Evolutionary conservation across 345 rosid genomes (phyloP).

Genomic region (Syzygium oleosum): DNA sequence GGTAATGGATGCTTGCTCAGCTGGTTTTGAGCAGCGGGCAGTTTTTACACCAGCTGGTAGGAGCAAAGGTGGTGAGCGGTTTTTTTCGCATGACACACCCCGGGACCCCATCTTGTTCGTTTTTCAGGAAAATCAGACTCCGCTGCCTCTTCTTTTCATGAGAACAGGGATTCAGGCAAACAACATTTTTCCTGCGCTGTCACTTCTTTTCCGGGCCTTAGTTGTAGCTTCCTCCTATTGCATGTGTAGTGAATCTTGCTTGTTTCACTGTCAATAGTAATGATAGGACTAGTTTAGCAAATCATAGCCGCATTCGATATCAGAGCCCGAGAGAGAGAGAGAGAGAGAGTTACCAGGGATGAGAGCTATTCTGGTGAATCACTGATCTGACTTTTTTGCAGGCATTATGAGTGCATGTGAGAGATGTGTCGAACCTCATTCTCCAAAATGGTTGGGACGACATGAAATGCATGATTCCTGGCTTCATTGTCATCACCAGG

Average conservation of each 20-base stretch:
- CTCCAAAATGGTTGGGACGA: background rate
- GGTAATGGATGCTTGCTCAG: constrained; percentile 86
- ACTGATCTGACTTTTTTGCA: background rate
- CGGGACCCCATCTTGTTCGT: background rate
- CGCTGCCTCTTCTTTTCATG: no score
- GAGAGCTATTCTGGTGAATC: background rate
- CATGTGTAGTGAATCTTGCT: background rate
- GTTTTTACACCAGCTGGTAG: constrained; percentile 81
- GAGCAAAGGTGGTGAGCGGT: constrained; percentile 71
- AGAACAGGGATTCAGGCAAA: no score
- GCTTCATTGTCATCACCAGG: background rate
- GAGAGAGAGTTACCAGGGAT: background rate
- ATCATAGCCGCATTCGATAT: background rate
- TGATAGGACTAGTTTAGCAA: background rate
- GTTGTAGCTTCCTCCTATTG: background rate
- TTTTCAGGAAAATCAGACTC: background rate
- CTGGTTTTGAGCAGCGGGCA: constrained; percentile 92
- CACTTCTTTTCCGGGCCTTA: no score
- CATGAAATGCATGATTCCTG: background rate
- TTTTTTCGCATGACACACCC: background rate
- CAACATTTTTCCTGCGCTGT: no score
- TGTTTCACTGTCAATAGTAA: background rate
- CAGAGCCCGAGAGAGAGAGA: no score
- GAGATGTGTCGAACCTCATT: background rate
- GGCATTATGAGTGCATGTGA: background rate